Conservation (phyloP, 306 rosid species). For the Rubus idaeus region DNA sequence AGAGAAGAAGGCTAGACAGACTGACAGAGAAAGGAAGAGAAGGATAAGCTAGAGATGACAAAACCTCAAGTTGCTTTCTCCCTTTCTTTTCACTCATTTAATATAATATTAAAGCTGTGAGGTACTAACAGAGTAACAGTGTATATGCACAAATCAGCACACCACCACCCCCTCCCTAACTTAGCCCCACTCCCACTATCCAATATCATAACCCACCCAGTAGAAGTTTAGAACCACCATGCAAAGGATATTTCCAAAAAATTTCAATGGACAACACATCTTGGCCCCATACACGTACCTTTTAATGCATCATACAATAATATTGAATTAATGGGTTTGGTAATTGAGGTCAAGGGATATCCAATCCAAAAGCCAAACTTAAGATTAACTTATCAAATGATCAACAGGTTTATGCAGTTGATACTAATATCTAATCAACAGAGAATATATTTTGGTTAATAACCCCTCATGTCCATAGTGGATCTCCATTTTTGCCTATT, state of each 20-base stretch:
- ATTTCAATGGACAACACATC: not conserved
- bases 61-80: conserved; percentile 48
- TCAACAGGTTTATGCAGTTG: not conserved
- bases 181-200: conserved; percentile 44
- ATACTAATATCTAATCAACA: not conserved
- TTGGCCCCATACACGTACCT: conserved; percentile 11
- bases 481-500: not conserved
- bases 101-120: conserved; percentile 34
- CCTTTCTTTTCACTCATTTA: conserved; percentile 50
- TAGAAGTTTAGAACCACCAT: conserved; percentile 10
- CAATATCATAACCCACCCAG: conserved; percentile 25
- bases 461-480: not conserved
- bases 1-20: conserved; percentile 34
- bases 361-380: not conserved
- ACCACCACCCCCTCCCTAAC: conserved; percentile 32
- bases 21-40: conserved; percentile 13
- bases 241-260: conserved; percentile 21
- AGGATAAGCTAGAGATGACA: conserved; percentile 26
- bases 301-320: not conserved
- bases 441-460: not conserved
- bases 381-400: not conserved
- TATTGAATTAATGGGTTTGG: conserved; percentile 2
- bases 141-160: conserved; percentile 15
- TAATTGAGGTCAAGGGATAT: not conserved
- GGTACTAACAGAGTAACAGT: conserved; percentile 24